A percentile compares a stretch with the other conserved stretches of the same genome.
phyloP scores from a whole-genome alignment of 1,284 basidiomycete species.

The Leccinum subatratum region DNA sequence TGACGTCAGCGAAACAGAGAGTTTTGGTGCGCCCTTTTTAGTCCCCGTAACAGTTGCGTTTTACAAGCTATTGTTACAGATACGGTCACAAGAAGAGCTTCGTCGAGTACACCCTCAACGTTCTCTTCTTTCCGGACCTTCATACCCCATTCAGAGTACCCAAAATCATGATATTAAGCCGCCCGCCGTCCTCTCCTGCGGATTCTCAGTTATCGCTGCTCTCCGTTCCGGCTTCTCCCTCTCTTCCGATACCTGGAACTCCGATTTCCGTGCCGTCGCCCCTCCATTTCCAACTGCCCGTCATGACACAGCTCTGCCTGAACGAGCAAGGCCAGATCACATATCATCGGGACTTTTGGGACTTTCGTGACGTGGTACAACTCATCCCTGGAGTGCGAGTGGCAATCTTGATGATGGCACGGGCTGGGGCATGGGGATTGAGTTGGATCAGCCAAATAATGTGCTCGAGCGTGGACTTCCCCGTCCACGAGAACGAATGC shows the following conservation, averaged over 20 bases:
- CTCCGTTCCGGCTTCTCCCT: constrained; percentile 34
- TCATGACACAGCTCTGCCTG: constrained; percentile 65
- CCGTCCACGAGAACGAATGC: constrained; percentile 1
- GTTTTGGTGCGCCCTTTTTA: constrained; percentile 53
- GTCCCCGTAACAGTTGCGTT: background rate
- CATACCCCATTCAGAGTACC: constrained; percentile 28
- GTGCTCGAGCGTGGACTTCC: constrained; percentile 11
- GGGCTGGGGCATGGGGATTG: constrained; percentile 54
- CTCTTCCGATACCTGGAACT: constrained; percentile 50
- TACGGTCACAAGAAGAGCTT: constrained; percentile 60
- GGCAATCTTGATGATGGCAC: constrained; percentile 61
- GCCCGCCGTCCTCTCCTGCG: constrained; percentile 34
- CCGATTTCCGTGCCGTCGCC: constrained; percentile 58
- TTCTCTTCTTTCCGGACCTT: constrained; percentile 50
- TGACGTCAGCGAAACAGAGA: constrained; percentile 69
- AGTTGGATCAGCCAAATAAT: constrained; percentile 35
- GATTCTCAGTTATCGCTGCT: constrained; percentile 25
- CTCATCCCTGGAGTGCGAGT: constrained; percentile 63
- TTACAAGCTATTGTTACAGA: constrained; percentile 39
- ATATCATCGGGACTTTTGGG: constrained; percentile 72
- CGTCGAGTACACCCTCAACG: constrained; percentile 63
- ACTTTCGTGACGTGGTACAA: constrained; percentile 63
- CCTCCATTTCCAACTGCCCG: constrained; percentile 62
- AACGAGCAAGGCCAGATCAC: constrained; percentile 72
- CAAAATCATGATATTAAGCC: constrained; percentile 30